These are phyloP conservation scores for Lentinus brumalis DNA, from an alignment of 768 basidiomycete genomes.

Conservation along the genomic window DNA sequence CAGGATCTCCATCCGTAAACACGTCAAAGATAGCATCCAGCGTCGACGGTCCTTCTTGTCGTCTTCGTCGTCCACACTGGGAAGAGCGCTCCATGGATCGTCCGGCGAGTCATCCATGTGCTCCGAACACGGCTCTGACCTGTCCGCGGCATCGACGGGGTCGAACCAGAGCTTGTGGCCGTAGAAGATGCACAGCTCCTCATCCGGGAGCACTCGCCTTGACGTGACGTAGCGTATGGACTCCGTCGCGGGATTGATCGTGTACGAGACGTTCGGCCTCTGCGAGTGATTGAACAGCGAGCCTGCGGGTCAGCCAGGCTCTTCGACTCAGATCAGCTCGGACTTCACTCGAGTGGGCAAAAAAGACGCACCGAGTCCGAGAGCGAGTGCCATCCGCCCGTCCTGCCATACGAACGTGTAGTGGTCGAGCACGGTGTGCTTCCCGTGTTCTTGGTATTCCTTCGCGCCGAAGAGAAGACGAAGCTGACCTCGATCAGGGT, in stretches of 20 bases:
- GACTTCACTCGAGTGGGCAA: background rate
- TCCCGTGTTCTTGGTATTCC: conserved; percentile 70
- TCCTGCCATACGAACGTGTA: conserved; percentile 80
- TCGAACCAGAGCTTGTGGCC: conserved; percentile 68
- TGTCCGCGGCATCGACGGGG: conserved; percentile 33
- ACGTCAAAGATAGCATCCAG: background rate
- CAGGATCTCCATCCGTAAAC: conserved; percentile 39
- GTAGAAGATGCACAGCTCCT: conserved; percentile 83
- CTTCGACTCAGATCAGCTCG: background rate
- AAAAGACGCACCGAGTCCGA: conserved; percentile 66
- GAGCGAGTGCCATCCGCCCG: conserved; percentile 73
- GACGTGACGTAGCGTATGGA: conserved; percentile 65
- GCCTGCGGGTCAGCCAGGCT: conserved; percentile 43
- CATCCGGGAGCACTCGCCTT: conserved; percentile 53
- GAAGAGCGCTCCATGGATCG: conserved; percentile 51
- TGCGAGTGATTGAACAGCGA: conserved; percentile 82
- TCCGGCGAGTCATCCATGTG: conserved; percentile 26
- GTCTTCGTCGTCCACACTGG: background rate
- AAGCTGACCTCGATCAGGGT: conserved; percentile 85
- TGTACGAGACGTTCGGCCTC: conserved; percentile 69
- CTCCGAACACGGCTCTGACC: background rate
- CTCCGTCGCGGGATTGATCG: conserved; percentile 51
- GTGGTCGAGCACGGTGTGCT: conserved; percentile 66
- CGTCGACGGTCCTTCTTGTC: too few species aligned
- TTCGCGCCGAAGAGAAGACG: conserved; percentile 70